Base-by-base conservation (phyloP, 352 stramenopile genomes). In the Phytophthora colocasiae region DNA sequence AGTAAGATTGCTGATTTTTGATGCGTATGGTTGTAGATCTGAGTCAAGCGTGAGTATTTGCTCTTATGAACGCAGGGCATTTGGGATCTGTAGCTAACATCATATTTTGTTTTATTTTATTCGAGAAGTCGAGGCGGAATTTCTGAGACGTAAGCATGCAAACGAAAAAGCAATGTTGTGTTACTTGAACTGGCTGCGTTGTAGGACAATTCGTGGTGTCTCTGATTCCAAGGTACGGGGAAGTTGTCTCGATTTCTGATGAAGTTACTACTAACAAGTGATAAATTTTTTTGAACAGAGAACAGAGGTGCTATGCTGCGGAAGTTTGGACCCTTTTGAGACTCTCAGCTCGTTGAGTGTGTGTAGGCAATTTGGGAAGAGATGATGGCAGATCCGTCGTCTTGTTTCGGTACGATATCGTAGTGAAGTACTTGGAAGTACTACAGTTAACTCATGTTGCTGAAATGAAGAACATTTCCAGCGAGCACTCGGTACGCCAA, bases 351-450 rank as follows among this genome's bases (percentile, higher is more conserved):
- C 24, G 7, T 32, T 58, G 26, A 27, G 11, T 11, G 47, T 10
- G 40, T 60, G 11, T 36, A 96, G 85, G 83, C 83, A 7, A 92
- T 96, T 48, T 96, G 87, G 87, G 85, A 96, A 77, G 87, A 94
- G 58, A 96, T 96, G 87, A 85, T 96, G 53, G 87, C 87, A 24
- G 85, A 96, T 71, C 87, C 87, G 3, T 87, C 85, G 17, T 79
- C 80, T 4, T 96, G 87, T 49, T 92, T 96, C 31, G 78, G 87
- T 94, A 75, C 15, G 65, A n/a, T 53, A 12, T 48, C 9, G 24
- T 10, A 36, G 4, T 4, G 9, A 36, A 36, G 12, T 36, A 34
- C 31, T 36, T 36, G 31, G 31, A 36, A 36, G 31, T 14, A 36
- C 31, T 14, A 7, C 4, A 31, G 27, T 31, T 54, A 19, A 50